Conservation (phyloP, 148 eudicot species). For the Persicaria maculosa region DNA sequence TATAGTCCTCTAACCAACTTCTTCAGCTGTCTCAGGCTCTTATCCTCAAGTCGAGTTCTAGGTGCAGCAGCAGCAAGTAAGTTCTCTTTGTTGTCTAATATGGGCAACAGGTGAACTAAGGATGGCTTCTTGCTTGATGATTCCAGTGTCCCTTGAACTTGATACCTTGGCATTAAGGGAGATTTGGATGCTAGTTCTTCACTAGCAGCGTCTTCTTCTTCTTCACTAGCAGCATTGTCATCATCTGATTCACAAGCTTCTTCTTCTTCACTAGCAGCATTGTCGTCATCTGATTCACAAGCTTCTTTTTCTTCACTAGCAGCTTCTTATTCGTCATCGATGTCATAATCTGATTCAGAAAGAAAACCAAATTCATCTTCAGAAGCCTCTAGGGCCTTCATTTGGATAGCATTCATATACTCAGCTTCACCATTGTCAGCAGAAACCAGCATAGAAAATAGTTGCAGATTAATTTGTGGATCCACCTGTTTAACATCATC, state of each 20-base stretch:
- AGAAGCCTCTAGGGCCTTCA: neutral
- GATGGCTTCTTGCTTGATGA: slow-evolving; percentile 25
- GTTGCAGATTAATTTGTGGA: too few species aligned
- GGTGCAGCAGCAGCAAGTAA: slow-evolving; percentile 17
- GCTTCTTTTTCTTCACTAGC: neutral
- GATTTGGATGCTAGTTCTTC: neutral
- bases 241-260: neutral
- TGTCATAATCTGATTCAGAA: neutral
- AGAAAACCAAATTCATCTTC: neutral
- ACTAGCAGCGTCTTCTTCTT: neutral
- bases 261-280: neutral
- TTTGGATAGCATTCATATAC: neutral
- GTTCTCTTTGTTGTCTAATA: slow-evolving; percentile 46
- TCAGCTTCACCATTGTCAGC: neutral
- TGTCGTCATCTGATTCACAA: neutral
- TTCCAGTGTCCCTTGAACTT: slow-evolving; percentile 16
- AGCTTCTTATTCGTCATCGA: neutral
- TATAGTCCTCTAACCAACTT: slow-evolving; percentile 29
- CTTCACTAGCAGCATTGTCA: neutral
- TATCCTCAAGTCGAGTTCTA: slow-evolving; percentile 12
- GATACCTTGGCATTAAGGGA: neutral
- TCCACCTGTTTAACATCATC: too few species aligned
- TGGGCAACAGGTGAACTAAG: slow-evolving; percentile 17
- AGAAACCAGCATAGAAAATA: too few species aligned
- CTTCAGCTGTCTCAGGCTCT: slow-evolving; percentile 46